phyloP scores from a whole-genome alignment of 2,329 filamentous ascomycete genomes.

The Penicillium sumatraense region DNA sequence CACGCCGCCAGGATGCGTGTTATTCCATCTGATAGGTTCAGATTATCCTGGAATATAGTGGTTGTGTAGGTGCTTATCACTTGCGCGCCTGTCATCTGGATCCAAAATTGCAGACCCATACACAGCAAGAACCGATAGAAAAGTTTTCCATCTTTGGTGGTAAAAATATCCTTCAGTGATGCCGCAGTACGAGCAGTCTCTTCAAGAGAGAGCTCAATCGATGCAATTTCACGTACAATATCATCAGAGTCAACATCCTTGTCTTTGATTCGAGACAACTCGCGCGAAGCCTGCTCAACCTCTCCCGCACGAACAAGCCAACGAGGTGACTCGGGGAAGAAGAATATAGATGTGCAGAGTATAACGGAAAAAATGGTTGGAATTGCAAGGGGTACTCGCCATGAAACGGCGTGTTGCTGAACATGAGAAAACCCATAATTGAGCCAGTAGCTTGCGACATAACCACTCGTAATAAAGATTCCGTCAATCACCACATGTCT shows the following conservation, averaged over 20 bases:
- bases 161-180: slow-evolving; percentile 57
- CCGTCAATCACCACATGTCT: slow-evolving; percentile 33
- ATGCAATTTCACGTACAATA: slow-evolving; percentile 50
- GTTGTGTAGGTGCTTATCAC: slow-evolving; percentile 47
- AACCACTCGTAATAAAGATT: slow-evolving; percentile 50
- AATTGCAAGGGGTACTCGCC: slow-evolving; percentile 45
- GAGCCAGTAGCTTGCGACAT: slow-evolving; percentile 51
- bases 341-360: slow-evolving; percentile 29
- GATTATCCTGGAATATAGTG: slow-evolving; percentile 11
- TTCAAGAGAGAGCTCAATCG: slow-evolving; percentile 53
- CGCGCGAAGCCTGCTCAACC: slow-evolving; percentile 24
- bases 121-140: slow-evolving; percentile 54
- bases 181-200: slow-evolving; percentile 47
- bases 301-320: slow-evolving; percentile 35
- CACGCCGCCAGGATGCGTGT: slow-evolving; percentile 5
- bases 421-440: slow-evolving; percentile 44
- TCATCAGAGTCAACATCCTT: slow-evolving; percentile 36
- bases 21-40: slow-evolving; percentile 1
- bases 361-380: slow-evolving; percentile 33
- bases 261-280: slow-evolving; percentile 17
- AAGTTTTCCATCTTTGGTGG: slow-evolving; percentile 53
- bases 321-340: slow-evolving; percentile 40
- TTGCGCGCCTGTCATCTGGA: slow-evolving; percentile 38
- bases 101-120: slow-evolving; percentile 55
- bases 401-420: slow-evolving; percentile 32